phyloP scores from a whole-genome alignment of 305 asterid genomes.

The Fraxinus baroniana region DNA sequence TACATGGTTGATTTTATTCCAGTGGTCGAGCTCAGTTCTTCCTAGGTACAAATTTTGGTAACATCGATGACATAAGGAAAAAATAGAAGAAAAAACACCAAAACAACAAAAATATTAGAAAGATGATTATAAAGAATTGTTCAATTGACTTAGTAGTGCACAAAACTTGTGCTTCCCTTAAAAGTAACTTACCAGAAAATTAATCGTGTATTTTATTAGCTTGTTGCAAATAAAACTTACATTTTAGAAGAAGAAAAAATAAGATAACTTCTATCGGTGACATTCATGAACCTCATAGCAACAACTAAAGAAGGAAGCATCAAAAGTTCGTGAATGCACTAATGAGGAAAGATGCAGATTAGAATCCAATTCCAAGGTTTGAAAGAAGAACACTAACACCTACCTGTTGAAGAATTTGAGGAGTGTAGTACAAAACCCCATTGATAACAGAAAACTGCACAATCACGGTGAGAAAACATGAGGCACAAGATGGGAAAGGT shows the following conservation, averaged over 20 bases:
- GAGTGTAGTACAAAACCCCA: conserved; percentile 85
- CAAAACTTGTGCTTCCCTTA: neutral
- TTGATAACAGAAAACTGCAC: conserved; percentile 85
- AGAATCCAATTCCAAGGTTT: conserved; percentile 65
- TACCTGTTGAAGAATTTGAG: conserved; percentile 73
- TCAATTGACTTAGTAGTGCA: neutral
- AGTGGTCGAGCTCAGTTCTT: too few species aligned
- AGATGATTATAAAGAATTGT: neutral
- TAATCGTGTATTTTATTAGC: neutral
- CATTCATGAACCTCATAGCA: conserved; percentile 89
- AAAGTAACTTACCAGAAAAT: neutral
- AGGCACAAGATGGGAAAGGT: neutral
- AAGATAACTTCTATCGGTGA: conserved; percentile 72
- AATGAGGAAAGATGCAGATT: conserved; percentile 74
- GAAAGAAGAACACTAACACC: conserved; percentile 77
- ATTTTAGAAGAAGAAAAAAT: neutral
- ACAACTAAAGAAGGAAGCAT: conserved; percentile 85
- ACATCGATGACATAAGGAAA: too few species aligned
- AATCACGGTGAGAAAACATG: conserved; percentile 1
- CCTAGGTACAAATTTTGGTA: too few species aligned
- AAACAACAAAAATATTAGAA: neutral
- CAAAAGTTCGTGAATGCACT: conserved; percentile 68
- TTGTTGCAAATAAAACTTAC: neutral
- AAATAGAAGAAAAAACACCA: neutral
- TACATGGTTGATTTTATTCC: neutral